Evolutionary conservation across 306 rosid genomes (phyloP), one percentile per base, ranked within the genome.

Genomic region (Cicer chorassanicum): DNA sequence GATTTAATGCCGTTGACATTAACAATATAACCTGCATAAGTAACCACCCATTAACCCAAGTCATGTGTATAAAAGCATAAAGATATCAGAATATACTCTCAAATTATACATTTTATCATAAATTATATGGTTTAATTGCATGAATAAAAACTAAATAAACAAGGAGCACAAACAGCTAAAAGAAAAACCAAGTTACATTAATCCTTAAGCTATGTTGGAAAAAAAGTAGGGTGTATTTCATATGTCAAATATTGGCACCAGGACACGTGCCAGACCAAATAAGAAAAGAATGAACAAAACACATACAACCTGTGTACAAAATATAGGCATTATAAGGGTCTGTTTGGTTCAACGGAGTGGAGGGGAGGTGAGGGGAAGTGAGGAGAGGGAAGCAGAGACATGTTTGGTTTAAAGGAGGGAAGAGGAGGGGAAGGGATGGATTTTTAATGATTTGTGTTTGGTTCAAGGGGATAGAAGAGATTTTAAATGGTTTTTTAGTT

Each of bases 1-100:
- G 61, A 74, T 88, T 76, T 80, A 92, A 65, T 44, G 98, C 98
- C 0, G 92, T 90, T 80, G 98, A 79, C 94, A 92, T 90, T 71
- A 90, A 81, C 84, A 92, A 87, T 57, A 92, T 78, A 77, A 92
- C 90, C 98, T 92, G 93, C 83, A 70, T 12, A 70, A 39, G 51
- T 49, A 74, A 43, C n/a, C 14, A 18, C 34, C 12, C 19, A 50
- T 78, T 36, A 69, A 49, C 66, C 60, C 70, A 70, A 62, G 64
- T 19, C 48, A 44, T 29, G 13, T 8, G 62, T 9, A 11, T 24
- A 56, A 68, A 61, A 74, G 45, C 45, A 42, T 42, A 7, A 42
- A 42, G 2, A 42, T 42, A 42, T 42, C 45, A 42, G 45, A 42
- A 10, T 42, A 42, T 42, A 42, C 9, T 42, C 45, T 7, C 45